Evolutionary conservation across 75 land plant species (phyloP).

Genomic region (Picea glauca): DNA sequence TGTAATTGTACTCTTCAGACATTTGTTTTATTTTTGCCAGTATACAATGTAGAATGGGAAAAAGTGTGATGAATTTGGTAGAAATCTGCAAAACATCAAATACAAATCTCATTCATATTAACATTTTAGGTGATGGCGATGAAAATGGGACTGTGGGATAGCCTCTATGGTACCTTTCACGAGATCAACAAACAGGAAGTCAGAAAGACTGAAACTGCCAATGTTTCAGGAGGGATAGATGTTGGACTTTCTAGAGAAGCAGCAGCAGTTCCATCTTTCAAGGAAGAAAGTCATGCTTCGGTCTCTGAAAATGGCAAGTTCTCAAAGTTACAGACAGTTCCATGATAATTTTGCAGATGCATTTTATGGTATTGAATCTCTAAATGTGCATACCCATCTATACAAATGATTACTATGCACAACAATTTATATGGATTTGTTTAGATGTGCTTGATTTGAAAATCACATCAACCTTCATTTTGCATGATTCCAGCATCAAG

Average conservation of each 20-base stretch:
- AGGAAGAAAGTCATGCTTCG: background rate
- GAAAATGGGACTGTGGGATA: constrained; percentile 67
- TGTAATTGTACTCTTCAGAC: background rate
- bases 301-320: background rate
- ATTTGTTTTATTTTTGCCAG: background rate
- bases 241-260: constrained; percentile 22
- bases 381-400: no score
- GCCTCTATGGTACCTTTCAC: constrained; percentile 56
- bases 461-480: no score
- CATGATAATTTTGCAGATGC: no score
- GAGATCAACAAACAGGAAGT: constrained; percentile 20
- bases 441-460: no score
- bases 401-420: no score
- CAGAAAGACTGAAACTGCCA: background rate
- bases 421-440: no score
- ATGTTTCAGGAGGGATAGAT: constrained; percentile 25
- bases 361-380: no score
- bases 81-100: no score
- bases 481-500: no score
- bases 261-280: background rate
- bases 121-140: constrained; percentile 57
- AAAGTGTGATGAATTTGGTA: no score
- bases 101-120: background rate
- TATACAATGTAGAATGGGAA: no score
- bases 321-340: background rate